Conservation (phyloP, 2,329 filamentous ascomycete species). For the Fusarium liriodendri region DNA sequence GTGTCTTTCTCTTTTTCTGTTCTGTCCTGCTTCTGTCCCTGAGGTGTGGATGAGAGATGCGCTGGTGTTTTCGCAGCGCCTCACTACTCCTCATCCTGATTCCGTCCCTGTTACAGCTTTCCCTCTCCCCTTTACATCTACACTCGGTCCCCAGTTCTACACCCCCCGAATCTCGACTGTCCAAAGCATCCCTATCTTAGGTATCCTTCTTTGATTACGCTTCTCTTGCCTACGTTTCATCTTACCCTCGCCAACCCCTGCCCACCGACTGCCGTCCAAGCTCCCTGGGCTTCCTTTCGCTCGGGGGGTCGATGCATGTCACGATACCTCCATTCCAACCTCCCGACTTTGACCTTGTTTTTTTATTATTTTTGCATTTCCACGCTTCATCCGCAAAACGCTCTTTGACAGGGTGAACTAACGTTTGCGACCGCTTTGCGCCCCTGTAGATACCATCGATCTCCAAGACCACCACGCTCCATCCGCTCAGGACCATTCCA, state of each 20-base stretch:
- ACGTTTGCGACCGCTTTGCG: conserved; percentile 26
- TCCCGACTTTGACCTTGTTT: conserved; percentile 33
- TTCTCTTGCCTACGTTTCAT: conserved; percentile 34
- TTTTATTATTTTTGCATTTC: conserved; percentile 23
- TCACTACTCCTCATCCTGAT: neutral
- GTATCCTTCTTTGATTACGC: conserved; percentile 33
- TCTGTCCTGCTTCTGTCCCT: conserved; percentile 10
- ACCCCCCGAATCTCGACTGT: conserved; percentile 12
- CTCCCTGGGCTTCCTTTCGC: conserved; percentile 25
- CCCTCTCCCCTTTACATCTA: conserved; percentile 26
- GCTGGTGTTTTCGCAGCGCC: neutral
- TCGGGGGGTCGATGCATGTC: conserved; percentile 31
- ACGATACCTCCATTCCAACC: conserved; percentile 43
- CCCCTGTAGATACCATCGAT: conserved; percentile 84
- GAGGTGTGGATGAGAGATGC: conserved; percentile 5
- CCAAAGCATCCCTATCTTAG: conserved; percentile 20
- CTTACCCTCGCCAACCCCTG: conserved; percentile 36
- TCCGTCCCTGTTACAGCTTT: conserved; percentile 21
- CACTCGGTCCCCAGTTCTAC: conserved; percentile 18
- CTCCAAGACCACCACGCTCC: conserved; percentile 86
- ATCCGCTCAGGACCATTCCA: conserved; percentile 83
- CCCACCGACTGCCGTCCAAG: conserved; percentile 31
- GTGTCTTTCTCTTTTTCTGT: conserved; percentile 1
- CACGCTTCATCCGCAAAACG: conserved; percentile 1
- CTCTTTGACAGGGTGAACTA: conserved; percentile 28